Evolutionary conservation across 352 stramenopile genomes (phyloP).

Genomic region (Phytophthora pluvialis): DNA sequence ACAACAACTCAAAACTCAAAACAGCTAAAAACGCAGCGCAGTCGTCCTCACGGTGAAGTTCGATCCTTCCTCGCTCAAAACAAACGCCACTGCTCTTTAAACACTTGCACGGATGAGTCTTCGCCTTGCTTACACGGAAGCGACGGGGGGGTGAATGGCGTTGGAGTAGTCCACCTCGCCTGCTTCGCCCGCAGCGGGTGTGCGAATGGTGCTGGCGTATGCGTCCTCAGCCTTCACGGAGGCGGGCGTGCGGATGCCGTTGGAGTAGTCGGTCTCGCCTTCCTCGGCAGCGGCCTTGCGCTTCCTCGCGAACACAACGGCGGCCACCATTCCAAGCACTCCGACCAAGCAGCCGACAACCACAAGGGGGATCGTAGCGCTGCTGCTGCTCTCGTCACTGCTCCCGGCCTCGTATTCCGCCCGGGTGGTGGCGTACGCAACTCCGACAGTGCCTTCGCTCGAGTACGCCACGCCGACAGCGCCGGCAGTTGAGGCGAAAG

Average conservation of each 20-base stretch:
- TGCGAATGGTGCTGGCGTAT: conserved; percentile 5
- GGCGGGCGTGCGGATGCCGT: conserved; percentile 37
- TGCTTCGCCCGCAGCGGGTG: conserved; percentile 6
- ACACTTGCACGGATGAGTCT: conserved; percentile 2
- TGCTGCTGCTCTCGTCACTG: conserved; percentile 5
- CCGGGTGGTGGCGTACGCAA: conserved; percentile 36
- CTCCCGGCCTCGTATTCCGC: conserved; percentile 33
- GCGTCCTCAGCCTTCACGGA: conserved; percentile 11
- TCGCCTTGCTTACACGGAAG: conserved; percentile 19
- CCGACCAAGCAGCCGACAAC: conserved; percentile 47
- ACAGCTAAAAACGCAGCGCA: conserved; percentile 1
- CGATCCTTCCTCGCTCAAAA: conserved; percentile 19
- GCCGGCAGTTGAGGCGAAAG: conserved; percentile 7
- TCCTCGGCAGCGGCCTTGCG: conserved; percentile 32
- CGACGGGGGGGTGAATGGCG: conserved; percentile 21
- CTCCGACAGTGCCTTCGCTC: conserved; percentile 27
- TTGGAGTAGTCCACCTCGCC: conserved; percentile 19
- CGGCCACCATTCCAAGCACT: conserved; percentile 47
- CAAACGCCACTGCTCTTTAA: conserved; percentile 4
- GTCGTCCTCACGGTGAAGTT: conserved; percentile 18
- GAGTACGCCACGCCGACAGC: conserved; percentile 21
- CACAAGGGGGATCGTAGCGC: conserved; percentile 36
- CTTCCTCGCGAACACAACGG: conserved; percentile 49
- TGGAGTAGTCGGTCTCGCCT: conserved; percentile 32
- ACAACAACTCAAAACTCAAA: conserved; percentile 16